phyloP scores from a whole-genome alignment of 495 filamentous ascomycete species.

The Aspergillus panamensis region DNA sequence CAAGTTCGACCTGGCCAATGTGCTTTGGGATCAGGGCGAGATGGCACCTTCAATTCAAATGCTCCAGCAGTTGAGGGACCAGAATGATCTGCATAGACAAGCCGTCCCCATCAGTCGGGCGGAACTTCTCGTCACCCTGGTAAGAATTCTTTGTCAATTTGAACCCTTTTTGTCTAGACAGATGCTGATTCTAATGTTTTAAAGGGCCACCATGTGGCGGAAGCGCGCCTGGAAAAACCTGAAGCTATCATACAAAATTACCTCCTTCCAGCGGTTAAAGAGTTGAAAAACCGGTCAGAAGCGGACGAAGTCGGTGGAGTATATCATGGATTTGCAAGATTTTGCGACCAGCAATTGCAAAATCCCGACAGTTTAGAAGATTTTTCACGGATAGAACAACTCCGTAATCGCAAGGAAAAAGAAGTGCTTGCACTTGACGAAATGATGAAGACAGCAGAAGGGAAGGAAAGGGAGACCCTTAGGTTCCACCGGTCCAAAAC shows the following conservation, averaged over 20 bases:
- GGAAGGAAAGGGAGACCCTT: constrained; percentile 49
- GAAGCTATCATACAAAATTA: constrained; percentile 84
- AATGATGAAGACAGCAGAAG: constrained; percentile 48
- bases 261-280: constrained; percentile 74
- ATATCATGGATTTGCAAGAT: constrained; percentile 89
- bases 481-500: constrained; percentile 55
- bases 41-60: constrained; percentile 87
- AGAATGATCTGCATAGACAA: constrained; percentile 63
- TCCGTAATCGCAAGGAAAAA: constrained; percentile 74
- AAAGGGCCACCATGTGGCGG: constrained; percentile 78
- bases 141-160: constrained; percentile 32
- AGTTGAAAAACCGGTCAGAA: constrained; percentile 64
- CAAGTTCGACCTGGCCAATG: constrained; percentile 75
- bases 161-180: background rate
- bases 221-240: constrained; percentile 89
- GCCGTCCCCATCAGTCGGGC: constrained; percentile 69
- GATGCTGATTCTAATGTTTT: constrained; percentile 17
- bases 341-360: constrained; percentile 90
- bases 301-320: constrained; percentile 80
- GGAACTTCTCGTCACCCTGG: constrained; percentile 81
- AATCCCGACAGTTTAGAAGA: constrained; percentile 83
- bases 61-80: constrained; percentile 67
- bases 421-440: constrained; percentile 67
- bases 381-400: constrained; percentile 70
- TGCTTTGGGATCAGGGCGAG: constrained; percentile 93